Evolutionary conservation across 495 filamentous ascomycete species (phyloP), one percentile per base, ranked within the genome.

Genomic region (Evernia prunastri): DNA sequence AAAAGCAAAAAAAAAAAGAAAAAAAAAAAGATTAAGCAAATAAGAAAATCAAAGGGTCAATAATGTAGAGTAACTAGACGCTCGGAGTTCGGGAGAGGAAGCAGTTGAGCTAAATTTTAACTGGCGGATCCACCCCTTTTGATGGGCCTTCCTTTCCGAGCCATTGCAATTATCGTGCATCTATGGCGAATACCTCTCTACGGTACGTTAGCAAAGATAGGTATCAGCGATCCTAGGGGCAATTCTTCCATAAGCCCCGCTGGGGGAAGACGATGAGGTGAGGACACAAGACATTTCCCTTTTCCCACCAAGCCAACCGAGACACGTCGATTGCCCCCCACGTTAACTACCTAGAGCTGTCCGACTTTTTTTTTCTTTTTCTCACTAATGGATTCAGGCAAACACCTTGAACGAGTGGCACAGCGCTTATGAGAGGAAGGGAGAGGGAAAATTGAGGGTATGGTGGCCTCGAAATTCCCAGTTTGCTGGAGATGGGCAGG

Each of bases 91-190:
- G 47, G 47, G 47, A 51, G 12, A 39, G 43, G 51, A 39, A 56
- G 51, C 37, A 33, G 60, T 56, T 23, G 45, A 63, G 61, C 61
- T 63, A 63, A 29, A 20, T n/a, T 57, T 29, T 63, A 36, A 54
- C 36, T 63, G 61, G 40, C 49, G 40, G 61, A 39, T 63, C 37
- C 49, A 58, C 43, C 40, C 42, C 13, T 58, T 25, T 56, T 63
- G 27, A 54, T 54, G 51, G 60, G 37, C 61, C 42, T 58, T 51
- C 36, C 61, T 54, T 63, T 63, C 61, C 61, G 61, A 63, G 40
- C 27, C 35, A 33, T 56, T 36, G 54, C 51, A 36, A 59, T 63
- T 63, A 40, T 63, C 61, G 61, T 63, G 35, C 53, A 58, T 54
- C 29, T 33, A 54, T 17, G 51, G 51, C 51, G 51, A 54, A 13